Conservation (phyloP, 129 eudicot species). For the Artemisia annua region DNA sequence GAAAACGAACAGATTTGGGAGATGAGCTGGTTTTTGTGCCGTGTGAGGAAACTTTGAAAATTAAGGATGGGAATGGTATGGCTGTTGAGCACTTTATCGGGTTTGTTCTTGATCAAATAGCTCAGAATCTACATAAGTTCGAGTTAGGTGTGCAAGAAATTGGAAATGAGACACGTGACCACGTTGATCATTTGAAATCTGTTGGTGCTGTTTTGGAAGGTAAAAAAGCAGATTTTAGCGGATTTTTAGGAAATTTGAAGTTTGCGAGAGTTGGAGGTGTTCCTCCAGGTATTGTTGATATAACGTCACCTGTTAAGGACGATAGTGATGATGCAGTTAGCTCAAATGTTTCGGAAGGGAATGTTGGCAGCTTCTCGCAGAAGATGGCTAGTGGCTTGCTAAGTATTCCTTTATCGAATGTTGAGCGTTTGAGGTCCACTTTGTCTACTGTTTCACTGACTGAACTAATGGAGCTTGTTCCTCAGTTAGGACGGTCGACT, state of each 20-base stretch:
- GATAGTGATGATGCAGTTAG: constrained; percentile 45
- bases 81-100: constrained; percentile 53
- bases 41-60: constrained; percentile 30
- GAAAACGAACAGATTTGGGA: constrained; percentile 40
- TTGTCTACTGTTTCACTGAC: constrained; percentile 75
- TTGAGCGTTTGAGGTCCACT: constrained; percentile 77
- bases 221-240: constrained; percentile 58
- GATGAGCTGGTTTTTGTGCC: constrained; percentile 32
- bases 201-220: constrained; percentile 55
- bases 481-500: constrained; percentile 69
- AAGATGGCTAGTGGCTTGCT: constrained; percentile 73
- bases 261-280: constrained; percentile 89
- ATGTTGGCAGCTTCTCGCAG: constrained; percentile 50
- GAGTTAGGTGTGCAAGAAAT: constrained; percentile 46
- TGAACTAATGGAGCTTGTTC: constrained; percentile 80
- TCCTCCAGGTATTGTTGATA: constrained; percentile 62
- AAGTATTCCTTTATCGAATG: constrained; percentile 92
- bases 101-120: constrained; percentile 55
- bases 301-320: constrained; percentile 50
- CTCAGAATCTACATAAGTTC: constrained; percentile 57
- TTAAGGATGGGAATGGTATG: constrained; percentile 44
- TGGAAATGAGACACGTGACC: constrained; percentile 39
- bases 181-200: constrained; percentile 61
- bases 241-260: constrained; percentile 60
- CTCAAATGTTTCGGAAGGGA: constrained; percentile 48